phyloP scores from a whole-genome alignment of 2,329 filamentous ascomycete species.

The Arthrinium phaeospermum region DNA sequence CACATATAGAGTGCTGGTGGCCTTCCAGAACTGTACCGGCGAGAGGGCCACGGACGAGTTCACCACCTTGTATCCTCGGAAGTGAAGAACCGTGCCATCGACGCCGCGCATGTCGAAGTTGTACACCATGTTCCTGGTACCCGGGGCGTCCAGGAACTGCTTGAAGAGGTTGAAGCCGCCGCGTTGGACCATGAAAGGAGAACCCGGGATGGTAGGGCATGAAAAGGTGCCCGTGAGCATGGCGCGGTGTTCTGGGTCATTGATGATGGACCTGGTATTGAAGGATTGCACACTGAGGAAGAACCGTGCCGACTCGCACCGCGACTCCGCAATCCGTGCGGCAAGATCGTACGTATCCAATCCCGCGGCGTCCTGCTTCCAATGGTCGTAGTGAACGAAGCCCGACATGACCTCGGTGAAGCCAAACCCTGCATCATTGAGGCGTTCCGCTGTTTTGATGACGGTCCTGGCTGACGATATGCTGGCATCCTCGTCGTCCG shows the following conservation, averaged over 20 bases:
- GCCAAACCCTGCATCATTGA: slow-evolving; percentile 57
- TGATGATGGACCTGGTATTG: slow-evolving; percentile 54
- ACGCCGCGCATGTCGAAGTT: slow-evolving; percentile 65
- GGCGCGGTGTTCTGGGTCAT: slow-evolving; percentile 54
- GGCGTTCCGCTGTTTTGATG: slow-evolving; percentile 48
- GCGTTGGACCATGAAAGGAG: slow-evolving; percentile 64
- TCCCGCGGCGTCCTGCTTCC: slow-evolving; percentile 26
- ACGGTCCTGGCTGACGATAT: slow-evolving; percentile 44
- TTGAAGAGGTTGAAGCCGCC: slow-evolving; percentile 65
- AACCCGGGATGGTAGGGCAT: slow-evolving; percentile 58
- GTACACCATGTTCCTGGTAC: slow-evolving; percentile 65
- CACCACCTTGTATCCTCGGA: slow-evolving; percentile 68
- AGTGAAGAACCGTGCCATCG: slow-evolving; percentile 57
- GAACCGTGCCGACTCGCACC: slow-evolving; percentile 61
- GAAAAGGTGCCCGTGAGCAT: slow-evolving; percentile 65
- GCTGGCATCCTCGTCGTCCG: slow-evolving; percentile 43
- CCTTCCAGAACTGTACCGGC: slow-evolving; percentile 62
- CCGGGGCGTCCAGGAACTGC: slow-evolving; percentile 56
- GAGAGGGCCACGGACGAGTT: slow-evolving; percentile 65
- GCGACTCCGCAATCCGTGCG: slow-evolving; percentile 56
- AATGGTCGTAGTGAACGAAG: slow-evolving; percentile 55
- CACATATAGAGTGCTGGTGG: slow-evolving; percentile 67
- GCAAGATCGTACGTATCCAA: slow-evolving; percentile 60
- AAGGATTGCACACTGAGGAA: slow-evolving; percentile 64
- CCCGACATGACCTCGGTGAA: slow-evolving; percentile 72